Evolutionary conservation across 148 eudicot species (phyloP).

Genomic region (Camellia lanceoleosa): DNA sequence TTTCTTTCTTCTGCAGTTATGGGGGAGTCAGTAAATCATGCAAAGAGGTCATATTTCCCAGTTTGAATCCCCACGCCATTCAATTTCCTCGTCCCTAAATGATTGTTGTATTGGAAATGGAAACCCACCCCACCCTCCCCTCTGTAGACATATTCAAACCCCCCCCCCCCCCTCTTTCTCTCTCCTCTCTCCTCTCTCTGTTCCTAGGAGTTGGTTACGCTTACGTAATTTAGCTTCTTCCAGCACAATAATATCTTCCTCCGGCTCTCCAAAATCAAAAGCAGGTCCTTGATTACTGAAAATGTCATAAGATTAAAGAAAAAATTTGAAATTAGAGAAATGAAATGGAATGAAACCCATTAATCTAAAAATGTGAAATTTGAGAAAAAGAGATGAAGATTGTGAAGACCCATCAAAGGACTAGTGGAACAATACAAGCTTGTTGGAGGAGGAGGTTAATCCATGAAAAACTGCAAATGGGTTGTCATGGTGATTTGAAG

Average conservation of each 20-base stretch:
- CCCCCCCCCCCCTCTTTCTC: slow-evolving; percentile 5
- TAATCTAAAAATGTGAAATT: neutral
- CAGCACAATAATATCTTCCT: slow-evolving; percentile 75
- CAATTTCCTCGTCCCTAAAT: slow-evolving; percentile 38
- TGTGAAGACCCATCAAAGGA: neutral
- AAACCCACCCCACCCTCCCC: slow-evolving; percentile 13
- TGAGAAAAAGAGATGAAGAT: neutral
- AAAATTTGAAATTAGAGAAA: neutral
- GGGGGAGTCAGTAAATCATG: slow-evolving; percentile 42
- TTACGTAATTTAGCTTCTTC: slow-evolving; percentile 50
- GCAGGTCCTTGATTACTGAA: slow-evolving; percentile 78
- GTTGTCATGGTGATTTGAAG: slow-evolving; percentile 57
- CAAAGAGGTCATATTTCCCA: slow-evolving; percentile 36
- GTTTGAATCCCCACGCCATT: slow-evolving; percentile 71
- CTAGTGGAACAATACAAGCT: slow-evolving; percentile 45
- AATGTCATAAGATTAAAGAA: neutral
- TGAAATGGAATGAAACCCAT: neutral
- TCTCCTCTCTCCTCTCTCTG: slow-evolving; percentile 16
- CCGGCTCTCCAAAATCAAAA: slow-evolving; percentile 96
- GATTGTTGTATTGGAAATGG: slow-evolving; percentile 53
- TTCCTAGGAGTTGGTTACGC: slow-evolving; percentile 34
- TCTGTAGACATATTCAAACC: slow-evolving; percentile 49
- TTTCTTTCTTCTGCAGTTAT: slow-evolving; percentile 22
- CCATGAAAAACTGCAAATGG: slow-evolving; percentile 55
- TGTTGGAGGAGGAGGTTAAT: slow-evolving; percentile 32